These are phyloP conservation scores for Phyllosticta citribraziliensis DNA, from an alignment of 2,329 filamentous ascomycete species.

Conservation along the genomic window DNA sequence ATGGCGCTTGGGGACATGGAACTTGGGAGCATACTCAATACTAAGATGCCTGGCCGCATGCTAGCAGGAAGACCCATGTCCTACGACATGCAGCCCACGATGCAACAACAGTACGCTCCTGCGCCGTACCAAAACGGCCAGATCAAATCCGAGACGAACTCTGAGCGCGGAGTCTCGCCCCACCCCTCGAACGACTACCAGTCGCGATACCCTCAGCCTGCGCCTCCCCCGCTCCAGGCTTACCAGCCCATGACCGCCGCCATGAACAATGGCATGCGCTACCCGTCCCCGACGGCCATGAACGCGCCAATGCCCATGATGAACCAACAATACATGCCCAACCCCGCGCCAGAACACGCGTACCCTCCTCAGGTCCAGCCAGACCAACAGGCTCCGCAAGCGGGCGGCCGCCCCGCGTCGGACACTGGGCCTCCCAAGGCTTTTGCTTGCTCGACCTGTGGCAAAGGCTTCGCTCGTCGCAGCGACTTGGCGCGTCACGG, in stretches of 20 bases:
- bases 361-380: conserved; percentile 27
- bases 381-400: conserved; percentile 25
- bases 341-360: conserved; percentile 36
- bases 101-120: conserved; percentile 36
- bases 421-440: conserved; percentile 55
- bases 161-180: conserved; percentile 48
- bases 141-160: conserved; percentile 49
- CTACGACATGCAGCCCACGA: conserved; percentile 33
- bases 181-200: conserved; percentile 44
- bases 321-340: conserved; percentile 45
- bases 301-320: conserved; percentile 44
- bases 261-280: conserved; percentile 43
- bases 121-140: conserved; percentile 39
- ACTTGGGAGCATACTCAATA: conserved; percentile 33
- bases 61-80: conserved; percentile 22
- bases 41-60: conserved; percentile 30
- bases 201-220: conserved; percentile 48
- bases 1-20: conserved; percentile 24
- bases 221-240: conserved; percentile 41
- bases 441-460: conserved; percentile 82
- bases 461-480: conserved; percentile 82
- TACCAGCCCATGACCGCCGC: conserved; percentile 40
- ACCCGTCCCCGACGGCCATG: conserved; percentile 43
- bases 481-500: conserved; percentile 93
- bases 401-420: conserved; percentile 33